Evolutionary conservation across 768 basidiomycete species (phyloP), one percentile per base, ranked within the genome.

Genomic region (Botryobasidium botryosum): DNA sequence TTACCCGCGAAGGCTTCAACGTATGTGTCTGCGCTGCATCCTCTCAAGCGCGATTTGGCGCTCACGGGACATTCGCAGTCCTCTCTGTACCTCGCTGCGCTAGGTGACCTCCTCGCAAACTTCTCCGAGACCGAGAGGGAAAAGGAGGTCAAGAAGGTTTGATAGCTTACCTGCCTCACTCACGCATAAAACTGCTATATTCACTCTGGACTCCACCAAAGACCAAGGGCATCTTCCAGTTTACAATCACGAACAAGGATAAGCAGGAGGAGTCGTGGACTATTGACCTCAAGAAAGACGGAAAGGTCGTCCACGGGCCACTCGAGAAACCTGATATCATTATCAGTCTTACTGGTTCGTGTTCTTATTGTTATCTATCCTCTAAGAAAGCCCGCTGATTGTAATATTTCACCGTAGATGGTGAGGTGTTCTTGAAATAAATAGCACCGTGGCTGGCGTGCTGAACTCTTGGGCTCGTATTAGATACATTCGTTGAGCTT

Each of bases 271-370:
- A 66, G 17, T 69, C 69, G 36, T 94, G 87, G 87, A 90, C 87
- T 5, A 85, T 96, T 53, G 91, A 96, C 68, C 56, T 92, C 57
- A 94, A 96, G 72, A 79, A 79, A 64, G 68, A 71, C 12, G 85
- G 82, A 8, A 63, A 68, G 18, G 71, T 90, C 23, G 77, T 75
- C 69, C 77, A 79, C 61, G 87, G 87, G 32, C 23, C 61, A 64
- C 8, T 53, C 52, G 7, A 75, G 46, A 86, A 88, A 60, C 66
- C 82, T 4, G 85, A 91, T 56, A 86, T 90, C 46, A 79, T 79
- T 15, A 72, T 92, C 60, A 67, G 78, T 44, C 66, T 88, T 52
- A 70, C 73, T 26, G 60, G 62, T 62, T 38, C 44, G 60, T 56
- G 23, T 20, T 20, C 37, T 29, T 10, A 33, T 10, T 18, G 3